These are phyloP conservation scores for Parascedosporium putredinis DNA, from an alignment of 2,329 filamentous ascomycete genomes.

Conservation along the genomic window DNA sequence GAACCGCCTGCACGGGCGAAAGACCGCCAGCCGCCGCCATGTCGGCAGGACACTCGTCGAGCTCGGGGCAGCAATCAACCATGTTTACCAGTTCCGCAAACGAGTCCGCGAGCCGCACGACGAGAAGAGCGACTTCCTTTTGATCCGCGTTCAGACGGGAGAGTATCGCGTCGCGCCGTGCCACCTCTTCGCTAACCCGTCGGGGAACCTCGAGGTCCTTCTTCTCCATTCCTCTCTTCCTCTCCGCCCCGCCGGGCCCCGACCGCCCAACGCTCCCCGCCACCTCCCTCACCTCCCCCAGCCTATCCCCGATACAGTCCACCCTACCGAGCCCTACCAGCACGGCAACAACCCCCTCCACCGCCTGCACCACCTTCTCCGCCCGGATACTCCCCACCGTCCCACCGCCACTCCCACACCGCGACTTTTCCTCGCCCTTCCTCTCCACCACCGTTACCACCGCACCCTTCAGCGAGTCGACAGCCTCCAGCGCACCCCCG, in stretches of 20 bases:
- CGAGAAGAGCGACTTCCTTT: not conserved
- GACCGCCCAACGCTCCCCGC: not conserved
- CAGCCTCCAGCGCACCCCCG: not conserved
- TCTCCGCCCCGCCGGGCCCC: not conserved
- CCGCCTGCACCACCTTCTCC: not conserved
- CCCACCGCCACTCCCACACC: not conserved
- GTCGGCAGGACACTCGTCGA: not conserved
- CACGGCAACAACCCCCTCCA: not conserved
- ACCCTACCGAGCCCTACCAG: not conserved
- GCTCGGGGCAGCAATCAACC: not conserved
- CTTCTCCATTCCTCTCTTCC: not conserved
- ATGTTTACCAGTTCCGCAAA: not conserved
- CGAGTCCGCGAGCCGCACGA: not conserved
- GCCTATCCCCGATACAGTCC: not conserved
- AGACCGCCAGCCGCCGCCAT: too few species aligned
- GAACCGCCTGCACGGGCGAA: not conserved
- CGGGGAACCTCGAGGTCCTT: too few species aligned
- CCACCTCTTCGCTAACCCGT: too few species aligned
- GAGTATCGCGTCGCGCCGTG: too few species aligned
- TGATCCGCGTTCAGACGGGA: not conserved
- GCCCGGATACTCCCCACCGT: too few species aligned
- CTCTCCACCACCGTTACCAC: not conserved
- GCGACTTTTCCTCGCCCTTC: not conserved
- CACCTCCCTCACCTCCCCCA: not conserved
- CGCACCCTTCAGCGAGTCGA: too few species aligned